These are phyloP conservation scores for Phtheirospermum japonicum DNA, from an alignment of 257 asterid species.

Conservation along the genomic window DNA sequence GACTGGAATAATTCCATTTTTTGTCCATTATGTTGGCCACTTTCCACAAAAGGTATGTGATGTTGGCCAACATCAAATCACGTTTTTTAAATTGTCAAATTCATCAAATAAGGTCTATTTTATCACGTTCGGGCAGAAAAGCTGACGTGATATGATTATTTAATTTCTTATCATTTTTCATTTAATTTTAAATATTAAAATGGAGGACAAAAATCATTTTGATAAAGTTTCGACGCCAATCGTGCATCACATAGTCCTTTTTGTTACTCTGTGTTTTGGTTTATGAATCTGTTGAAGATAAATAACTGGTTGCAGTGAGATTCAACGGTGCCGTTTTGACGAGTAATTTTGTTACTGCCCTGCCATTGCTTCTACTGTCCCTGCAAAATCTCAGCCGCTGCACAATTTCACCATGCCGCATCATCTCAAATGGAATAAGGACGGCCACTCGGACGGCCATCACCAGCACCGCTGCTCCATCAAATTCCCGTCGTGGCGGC, in stretches of 20 bases:
- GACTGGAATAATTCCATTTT: too few relatives aligned
- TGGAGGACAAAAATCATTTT: too few relatives aligned
- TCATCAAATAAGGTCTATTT: too few relatives aligned
- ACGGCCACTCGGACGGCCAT: constrained; percentile 38
- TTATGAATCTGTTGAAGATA: constrained; percentile 5
- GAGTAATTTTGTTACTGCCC: constrained; percentile 9
- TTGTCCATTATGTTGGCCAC: too few relatives aligned
- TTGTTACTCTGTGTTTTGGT: constrained; percentile 1
- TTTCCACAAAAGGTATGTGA: too few relatives aligned
- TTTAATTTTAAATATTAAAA: too few relatives aligned
- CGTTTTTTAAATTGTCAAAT: too few relatives aligned
- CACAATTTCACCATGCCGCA: constrained; percentile 62
- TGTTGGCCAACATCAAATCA: too few relatives aligned
- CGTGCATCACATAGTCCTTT: constrained; percentile 19
- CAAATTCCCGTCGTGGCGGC: constrained; percentile 48
- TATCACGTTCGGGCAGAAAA: too few relatives aligned
- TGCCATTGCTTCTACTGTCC: constrained; percentile 48
- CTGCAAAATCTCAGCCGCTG: constrained; percentile 69
- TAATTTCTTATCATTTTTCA: too few relatives aligned
- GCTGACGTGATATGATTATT: too few relatives aligned
- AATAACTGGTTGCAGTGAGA: neutral
- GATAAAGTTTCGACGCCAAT: constrained; percentile 30
- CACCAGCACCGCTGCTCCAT: constrained; percentile 56
- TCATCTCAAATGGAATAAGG: constrained; percentile 61
- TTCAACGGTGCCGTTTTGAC: constrained; percentile 29